phyloP scores from a whole-genome alignment of 2,329 filamentous ascomycete species.

The Geosmithia flava region DNA sequence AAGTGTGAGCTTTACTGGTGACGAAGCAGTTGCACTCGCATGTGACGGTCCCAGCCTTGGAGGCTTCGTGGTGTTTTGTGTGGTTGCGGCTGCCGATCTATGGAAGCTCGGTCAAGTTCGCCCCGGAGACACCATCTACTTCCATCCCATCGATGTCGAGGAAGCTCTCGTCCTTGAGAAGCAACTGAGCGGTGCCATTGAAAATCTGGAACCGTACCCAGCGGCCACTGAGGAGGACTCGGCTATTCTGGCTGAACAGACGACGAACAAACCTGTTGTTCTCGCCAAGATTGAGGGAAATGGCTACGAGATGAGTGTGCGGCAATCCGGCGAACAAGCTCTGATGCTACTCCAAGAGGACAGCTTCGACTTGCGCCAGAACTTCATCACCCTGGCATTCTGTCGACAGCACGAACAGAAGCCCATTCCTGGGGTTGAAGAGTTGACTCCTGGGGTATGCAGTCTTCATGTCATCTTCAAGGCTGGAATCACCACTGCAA shows the following conservation, averaged over 20 bases:
- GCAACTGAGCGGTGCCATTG: constrained; percentile 9
- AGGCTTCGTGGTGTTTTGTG: constrained; percentile 25
- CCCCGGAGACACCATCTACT: constrained; percentile 22
- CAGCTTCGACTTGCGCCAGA: constrained; percentile 17
- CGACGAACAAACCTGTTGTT: neutral
- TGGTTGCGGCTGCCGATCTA: constrained; percentile 22
- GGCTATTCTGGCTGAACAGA: neutral
- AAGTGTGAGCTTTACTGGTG: constrained; percentile 28
- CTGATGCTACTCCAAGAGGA: constrained; percentile 8
- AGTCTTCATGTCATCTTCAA: constrained; percentile 18
- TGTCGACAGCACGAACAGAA: constrained; percentile 13
- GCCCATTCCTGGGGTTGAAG: constrained; percentile 14
- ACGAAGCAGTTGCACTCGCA: constrained; percentile 24
- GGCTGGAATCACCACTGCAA: constrained; percentile 6
- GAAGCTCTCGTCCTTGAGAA: constrained; percentile 11
- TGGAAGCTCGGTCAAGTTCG: constrained; percentile 28
- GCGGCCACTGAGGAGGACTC: neutral
- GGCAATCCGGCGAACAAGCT: constrained; percentile 19
- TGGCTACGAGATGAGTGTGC: constrained; percentile 2
- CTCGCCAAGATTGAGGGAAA: neutral
- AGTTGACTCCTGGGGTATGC: constrained; percentile 20
- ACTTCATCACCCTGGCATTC: constrained; percentile 19
- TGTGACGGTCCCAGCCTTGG: constrained; percentile 27
- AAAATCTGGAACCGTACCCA: neutral
- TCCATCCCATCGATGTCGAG: constrained; percentile 14